phyloP scores from a whole-genome alignment of 805 yeast genomes.

The Metschnikowia similis region DNA sequence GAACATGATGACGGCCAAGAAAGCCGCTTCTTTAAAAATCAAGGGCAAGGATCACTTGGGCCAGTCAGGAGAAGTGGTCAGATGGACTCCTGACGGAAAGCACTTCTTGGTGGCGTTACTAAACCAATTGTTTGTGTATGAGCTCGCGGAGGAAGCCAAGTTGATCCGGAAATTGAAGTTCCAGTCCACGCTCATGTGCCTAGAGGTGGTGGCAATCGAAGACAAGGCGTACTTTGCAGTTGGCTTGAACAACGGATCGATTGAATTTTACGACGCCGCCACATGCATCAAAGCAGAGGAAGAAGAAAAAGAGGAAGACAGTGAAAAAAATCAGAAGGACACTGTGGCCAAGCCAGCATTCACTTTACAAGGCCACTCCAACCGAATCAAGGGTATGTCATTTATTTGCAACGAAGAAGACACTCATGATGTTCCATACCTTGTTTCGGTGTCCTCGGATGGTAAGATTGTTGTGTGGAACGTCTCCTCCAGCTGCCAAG shows the following conservation, averaged over 20 bases:
- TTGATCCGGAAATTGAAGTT: conserved; percentile 51
- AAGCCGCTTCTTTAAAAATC: conserved; percentile 78
- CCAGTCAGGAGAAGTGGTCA: conserved; percentile 59
- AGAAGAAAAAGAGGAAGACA: not conserved
- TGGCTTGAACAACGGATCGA: conserved; percentile 69
- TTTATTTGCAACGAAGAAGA: conserved; percentile 40
- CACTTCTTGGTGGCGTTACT: conserved; percentile 72
- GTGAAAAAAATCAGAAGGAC: not conserved
- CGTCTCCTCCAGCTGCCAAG: conserved; percentile 44
- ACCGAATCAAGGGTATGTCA: conserved; percentile 76
- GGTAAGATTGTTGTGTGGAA: conserved; percentile 94
- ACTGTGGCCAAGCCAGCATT: conserved; percentile 45
- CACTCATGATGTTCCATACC: conserved; percentile 36
- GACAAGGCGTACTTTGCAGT: conserved; percentile 55
- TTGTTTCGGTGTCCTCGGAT: conserved; percentile 86
- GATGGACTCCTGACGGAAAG: conserved; percentile 67
- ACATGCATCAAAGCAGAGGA: conserved; percentile 21
- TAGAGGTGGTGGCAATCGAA: conserved; percentile 48
- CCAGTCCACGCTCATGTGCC: conserved; percentile 60
- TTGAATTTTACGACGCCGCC: conserved; percentile 49
- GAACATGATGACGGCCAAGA: conserved; percentile 95
- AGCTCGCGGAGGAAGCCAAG: conserved; percentile 53
- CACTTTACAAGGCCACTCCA: conserved; percentile 72
- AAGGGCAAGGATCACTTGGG: conserved; percentile 64
- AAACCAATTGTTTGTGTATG: conserved; percentile 60